Conservation (phyloP, 2,329 filamentous ascomycete genomes). For the Graphiopsis chlorocephala region DNA sequence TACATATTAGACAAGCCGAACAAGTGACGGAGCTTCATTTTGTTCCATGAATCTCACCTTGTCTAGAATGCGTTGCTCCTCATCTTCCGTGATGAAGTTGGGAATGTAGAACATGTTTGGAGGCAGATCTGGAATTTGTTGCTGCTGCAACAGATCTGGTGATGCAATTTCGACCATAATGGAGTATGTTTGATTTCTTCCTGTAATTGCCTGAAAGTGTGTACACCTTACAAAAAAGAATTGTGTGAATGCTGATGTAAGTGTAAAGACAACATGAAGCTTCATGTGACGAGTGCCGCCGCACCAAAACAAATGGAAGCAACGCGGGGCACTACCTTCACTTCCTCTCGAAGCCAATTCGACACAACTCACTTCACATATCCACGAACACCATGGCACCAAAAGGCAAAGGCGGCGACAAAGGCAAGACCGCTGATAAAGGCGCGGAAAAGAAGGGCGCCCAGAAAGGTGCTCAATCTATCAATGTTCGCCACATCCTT, state of each 20-base stretch:
- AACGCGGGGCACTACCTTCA: slow-evolving; percentile 1
- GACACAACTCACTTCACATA: background rate
- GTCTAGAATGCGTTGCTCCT: slow-evolving; percentile 68
- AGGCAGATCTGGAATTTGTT: slow-evolving; percentile 49
- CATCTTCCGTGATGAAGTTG: slow-evolving; percentile 73
- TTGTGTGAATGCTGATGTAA: background rate
- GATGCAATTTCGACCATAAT: background rate
- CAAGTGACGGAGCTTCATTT: background rate
- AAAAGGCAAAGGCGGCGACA: slow-evolving; percentile 35
- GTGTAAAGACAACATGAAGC: background rate
- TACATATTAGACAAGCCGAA: background rate
- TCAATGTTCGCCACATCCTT: slow-evolving; percentile 74
- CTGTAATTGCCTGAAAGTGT: background rate
- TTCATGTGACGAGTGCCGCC: background rate
- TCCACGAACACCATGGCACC: slow-evolving; percentile 29
- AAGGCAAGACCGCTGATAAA: slow-evolving; percentile 28
- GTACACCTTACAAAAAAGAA: background rate
- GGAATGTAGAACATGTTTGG: slow-evolving; percentile 77
- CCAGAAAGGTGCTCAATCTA: slow-evolving; percentile 62
- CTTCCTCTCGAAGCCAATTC: background rate
- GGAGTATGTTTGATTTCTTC: background rate
- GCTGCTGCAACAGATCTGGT: slow-evolving; percentile 8
- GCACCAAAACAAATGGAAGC: background rate
- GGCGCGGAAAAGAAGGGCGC: slow-evolving; percentile 27
- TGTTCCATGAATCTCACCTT: slow-evolving; percentile 53